Conservation (phyloP, 768 basidiomycete genomes). For the Lyophyllum semitale region DNA sequence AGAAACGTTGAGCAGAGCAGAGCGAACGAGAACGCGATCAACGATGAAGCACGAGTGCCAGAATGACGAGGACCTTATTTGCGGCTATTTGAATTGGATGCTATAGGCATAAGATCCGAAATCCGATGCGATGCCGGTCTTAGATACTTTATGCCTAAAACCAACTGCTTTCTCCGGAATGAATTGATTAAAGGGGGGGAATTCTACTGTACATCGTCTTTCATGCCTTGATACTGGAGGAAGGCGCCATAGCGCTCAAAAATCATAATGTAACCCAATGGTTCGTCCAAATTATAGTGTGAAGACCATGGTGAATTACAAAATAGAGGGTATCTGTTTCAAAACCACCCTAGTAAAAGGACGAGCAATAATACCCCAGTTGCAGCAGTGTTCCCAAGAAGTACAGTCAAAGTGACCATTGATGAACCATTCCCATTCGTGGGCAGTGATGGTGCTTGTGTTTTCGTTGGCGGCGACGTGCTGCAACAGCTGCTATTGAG, state of each 20-base stretch:
- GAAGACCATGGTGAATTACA: no score
- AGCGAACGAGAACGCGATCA: slow-evolving; percentile 3
- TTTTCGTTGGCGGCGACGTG: neutral
- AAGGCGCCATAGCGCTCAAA: no score
- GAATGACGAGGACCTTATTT: slow-evolving; percentile 17
- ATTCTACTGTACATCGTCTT: no score
- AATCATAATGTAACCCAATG: no score
- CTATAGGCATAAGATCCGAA: neutral
- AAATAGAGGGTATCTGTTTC: neutral
- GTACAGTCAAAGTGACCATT: neutral
- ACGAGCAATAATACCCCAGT: neutral
- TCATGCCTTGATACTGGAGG: no score
- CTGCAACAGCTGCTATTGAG: neutral
- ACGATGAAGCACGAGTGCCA: slow-evolving; percentile 1
- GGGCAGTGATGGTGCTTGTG: neutral
- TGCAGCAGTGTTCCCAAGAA: neutral
- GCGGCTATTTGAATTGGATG: slow-evolving; percentile 1
- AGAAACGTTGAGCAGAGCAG: neutral
- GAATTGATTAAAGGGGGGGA: no score
- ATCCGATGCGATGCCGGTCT: no score
- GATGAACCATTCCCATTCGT: neutral
- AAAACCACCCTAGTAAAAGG: neutral
- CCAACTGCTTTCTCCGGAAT: no score
- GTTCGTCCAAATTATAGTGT: no score
- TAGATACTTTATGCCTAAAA: no score